Evolutionary conservation across 78 protist species (phyloP).

Genomic region (slime mould (Dictyostelium discoideum)): DNA sequence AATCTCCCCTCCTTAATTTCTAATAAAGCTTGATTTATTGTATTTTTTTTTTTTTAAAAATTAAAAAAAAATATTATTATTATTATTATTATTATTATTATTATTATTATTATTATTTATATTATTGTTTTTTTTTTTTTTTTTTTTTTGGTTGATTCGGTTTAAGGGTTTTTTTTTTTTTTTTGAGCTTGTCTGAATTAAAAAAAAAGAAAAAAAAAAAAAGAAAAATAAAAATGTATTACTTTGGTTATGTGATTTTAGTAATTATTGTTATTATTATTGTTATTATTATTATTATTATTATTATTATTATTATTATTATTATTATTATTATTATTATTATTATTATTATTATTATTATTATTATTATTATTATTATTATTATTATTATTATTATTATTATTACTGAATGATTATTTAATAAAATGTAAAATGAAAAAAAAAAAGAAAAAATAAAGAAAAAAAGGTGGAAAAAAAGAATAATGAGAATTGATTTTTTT

Average conservation of each 20-base stretch:
- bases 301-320: too few relatives aligned
- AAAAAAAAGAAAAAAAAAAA: neutral
- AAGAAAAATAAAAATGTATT: neutral
- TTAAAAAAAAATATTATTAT: neutral
- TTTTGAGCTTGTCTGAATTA: neutral
- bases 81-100: neutral
- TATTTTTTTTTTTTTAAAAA: neutral
- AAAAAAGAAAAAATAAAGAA: neutral
- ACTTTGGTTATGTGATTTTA: too few relatives aligned
- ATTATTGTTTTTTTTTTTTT: neutral
- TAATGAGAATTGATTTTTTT: neutral
- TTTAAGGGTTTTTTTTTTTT: neutral
- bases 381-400: too few relatives aligned
- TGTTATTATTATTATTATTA: too few relatives aligned
- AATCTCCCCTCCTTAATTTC: constrained; percentile 1
- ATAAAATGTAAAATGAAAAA: neutral
- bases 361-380: too few relatives aligned
- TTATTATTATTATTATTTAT: neutral
- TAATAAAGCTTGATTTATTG: constrained; percentile 13
- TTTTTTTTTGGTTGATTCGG: neutral
- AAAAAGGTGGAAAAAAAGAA: neutral
- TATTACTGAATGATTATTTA: too few relatives aligned
- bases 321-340: too few relatives aligned
- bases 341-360: too few relatives aligned
- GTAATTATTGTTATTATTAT: too few relatives aligned